These are phyloP conservation scores for Vanderwaltozyma polyspora DNA, from an alignment of 805 yeast genomes.

Conservation along the genomic window DNA sequence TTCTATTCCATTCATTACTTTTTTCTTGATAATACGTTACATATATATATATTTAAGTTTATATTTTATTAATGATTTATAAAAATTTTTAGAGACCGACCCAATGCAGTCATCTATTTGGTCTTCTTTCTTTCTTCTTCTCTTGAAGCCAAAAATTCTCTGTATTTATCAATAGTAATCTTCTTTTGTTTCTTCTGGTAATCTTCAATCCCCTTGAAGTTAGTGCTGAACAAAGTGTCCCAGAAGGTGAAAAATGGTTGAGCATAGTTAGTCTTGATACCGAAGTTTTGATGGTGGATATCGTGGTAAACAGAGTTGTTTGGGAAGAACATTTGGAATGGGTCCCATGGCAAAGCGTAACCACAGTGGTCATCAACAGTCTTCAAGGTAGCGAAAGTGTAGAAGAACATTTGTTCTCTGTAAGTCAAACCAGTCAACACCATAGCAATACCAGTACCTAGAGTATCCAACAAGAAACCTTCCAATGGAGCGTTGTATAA, in stretches of 20 bases:
- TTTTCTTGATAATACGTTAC: too few species aligned
- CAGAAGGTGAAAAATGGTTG: slow-evolving; percentile 95
- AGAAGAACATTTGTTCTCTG: slow-evolving; percentile 65
- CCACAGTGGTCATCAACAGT: slow-evolving; percentile 99
- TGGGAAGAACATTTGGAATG: slow-evolving; percentile 84
- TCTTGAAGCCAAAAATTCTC: slow-evolving; percentile 39
- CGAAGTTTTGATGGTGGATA: slow-evolving; percentile 94
- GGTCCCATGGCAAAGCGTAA: slow-evolving; percentile 84
- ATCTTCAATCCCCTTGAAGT: slow-evolving; percentile 53
- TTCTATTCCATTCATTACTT: too few species aligned
- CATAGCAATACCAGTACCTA: slow-evolving; percentile 82
- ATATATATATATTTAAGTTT: too few species aligned
- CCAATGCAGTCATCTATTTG: too few species aligned
- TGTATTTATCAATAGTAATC: slow-evolving; percentile 57
- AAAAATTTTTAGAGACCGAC: too few species aligned
- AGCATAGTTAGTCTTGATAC: slow-evolving; percentile 82
- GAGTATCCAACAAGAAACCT: slow-evolving; percentile 83
- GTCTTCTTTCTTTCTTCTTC: slow-evolving; percentile 21
- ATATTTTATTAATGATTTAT: too few species aligned
- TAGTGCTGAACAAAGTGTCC: slow-evolving; percentile 68
- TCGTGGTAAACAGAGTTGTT: slow-evolving; percentile 94
- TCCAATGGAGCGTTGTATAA: slow-evolving; percentile 88
- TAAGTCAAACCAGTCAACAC: slow-evolving; percentile 52
- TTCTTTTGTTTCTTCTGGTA: slow-evolving; percentile 40
- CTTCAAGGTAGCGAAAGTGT: slow-evolving; percentile 83